Base-by-base conservation (phyloP, 1,284 basidiomycete species). In the Exsudoporus floridanus region DNA sequence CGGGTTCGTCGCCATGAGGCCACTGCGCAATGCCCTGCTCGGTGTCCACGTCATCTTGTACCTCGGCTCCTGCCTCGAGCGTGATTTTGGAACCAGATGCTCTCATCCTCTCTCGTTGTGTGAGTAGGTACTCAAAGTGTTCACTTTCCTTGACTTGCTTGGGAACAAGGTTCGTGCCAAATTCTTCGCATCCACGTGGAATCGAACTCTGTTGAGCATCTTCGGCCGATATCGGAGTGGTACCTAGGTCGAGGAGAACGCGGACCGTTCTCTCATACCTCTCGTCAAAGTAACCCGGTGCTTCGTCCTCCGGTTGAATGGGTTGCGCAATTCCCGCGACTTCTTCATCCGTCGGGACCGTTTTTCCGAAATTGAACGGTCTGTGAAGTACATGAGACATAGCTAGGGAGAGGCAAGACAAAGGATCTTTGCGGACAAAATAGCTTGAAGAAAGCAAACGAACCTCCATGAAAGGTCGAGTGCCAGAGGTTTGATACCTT, bases 401-500 rank as follows among this genome's bases (percentile, higher is more conserved):
- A 10, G 19, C 10, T n/a, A 39, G 6, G 18, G 21, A 45, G 6
- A 19, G 16, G 35, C 21, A 28, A 36, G 27, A 25, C 27, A 37
- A 46, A 47, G 14, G 21, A 46, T 19, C n/a, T 27, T 31, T 7
- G 27, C 5, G 10, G 43, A 35, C 21, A 25, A 36, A 39, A 38
- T 19, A 9, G 34, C 28, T 44, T 46, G 16, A 49, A 35, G 19
- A 63, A 53, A 52, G 47, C 7, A 43, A 31, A 64, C 78, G 45
- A 49, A 86, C 87, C 80, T 76, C 87, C 87, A 89, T n/a, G 83
- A 82, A 42, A 90, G 70, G 41, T 80, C 75, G 19, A 88, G 71
- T 33, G 77, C 76, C 7, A 88, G 72, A 12, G 84, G 74, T 53
- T 80, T 77, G 16, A 82, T 66, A 1, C 85, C 86, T 59, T 80